phyloP scores from a whole-genome alignment of 106 monocot species.

The Allium fistulosum region DNA sequence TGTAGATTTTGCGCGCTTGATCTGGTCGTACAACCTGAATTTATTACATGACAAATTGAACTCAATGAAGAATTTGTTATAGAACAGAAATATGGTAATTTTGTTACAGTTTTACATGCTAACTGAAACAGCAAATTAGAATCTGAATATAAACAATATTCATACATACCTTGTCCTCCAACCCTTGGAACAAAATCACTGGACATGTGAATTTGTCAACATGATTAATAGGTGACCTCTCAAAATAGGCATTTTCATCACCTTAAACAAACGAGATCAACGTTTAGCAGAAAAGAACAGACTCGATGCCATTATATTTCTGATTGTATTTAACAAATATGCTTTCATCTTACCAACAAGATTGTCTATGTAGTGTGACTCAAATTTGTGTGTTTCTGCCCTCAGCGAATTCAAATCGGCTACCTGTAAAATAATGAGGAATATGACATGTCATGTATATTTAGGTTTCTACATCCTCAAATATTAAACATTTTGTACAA shows the following conservation, averaged over 20 bases:
- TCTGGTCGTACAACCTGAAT: conserved; percentile 78
- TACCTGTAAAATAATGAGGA: conserved; percentile 35
- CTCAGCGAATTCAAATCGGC: conserved; percentile 67
- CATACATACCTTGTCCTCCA: conserved; percentile 84
- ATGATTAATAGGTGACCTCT: conserved; percentile 86
- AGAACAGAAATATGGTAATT: neutral
- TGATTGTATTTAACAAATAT: neutral
- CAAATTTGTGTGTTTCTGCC: conserved; percentile 92
- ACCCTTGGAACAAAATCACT: conserved; percentile 92
- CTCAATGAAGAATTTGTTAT: too few relatives aligned
- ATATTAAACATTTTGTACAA: too few relatives aligned
- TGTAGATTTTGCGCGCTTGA: conserved; percentile 76
- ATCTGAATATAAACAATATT: neutral
- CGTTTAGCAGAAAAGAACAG: neutral
- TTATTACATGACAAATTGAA: neutral
- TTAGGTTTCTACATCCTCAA: too few relatives aligned
- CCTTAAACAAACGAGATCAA: conserved; percentile 26
- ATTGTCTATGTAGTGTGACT: conserved; percentile 70
- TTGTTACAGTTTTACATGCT: neutral
- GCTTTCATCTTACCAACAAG: conserved; percentile 64
- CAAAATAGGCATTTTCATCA: conserved; percentile 36
- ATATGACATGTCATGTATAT: neutral
- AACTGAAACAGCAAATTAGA: neutral
- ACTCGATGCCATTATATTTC: neutral
- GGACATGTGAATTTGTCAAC: conserved; percentile 82